A percentile compares a stretch with the other conserved stretches of the same genome.
These are phyloP conservation scores for Talinum fruticosum DNA, from an alignment of 148 eudicot genomes.

Conservation along the genomic window DNA sequence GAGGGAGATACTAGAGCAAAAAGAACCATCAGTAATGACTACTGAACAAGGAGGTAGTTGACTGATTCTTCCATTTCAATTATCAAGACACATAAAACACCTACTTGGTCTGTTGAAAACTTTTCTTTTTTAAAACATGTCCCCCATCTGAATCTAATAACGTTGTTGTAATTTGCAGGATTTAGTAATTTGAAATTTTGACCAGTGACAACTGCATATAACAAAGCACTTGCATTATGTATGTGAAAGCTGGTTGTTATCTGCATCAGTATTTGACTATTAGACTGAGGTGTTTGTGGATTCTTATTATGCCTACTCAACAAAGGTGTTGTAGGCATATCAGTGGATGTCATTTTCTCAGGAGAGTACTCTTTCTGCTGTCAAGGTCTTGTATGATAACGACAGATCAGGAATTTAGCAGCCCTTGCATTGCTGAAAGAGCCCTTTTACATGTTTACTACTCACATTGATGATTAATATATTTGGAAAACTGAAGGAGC, in stretches of 20 bases:
- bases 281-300: background rate
- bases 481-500: slow-evolving; percentile 10
- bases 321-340: slow-evolving; percentile 8
- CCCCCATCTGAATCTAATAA: too few relatives aligned
- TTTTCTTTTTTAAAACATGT: too few relatives aligned
- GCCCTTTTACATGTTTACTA: slow-evolving; percentile 19
- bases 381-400: slow-evolving; percentile 18
- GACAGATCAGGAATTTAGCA: slow-evolving; percentile 14
- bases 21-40: too few relatives aligned
- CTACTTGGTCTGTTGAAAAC: too few relatives aligned
- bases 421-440: slow-evolving; percentile 26
- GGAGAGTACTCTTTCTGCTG: slow-evolving; percentile 4
- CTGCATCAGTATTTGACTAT: background rate
- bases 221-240: too few relatives aligned
- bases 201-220: too few relatives aligned
- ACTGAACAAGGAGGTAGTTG: too few relatives aligned
- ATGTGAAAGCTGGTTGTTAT: background rate
- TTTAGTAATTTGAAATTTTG: too few relatives aligned
- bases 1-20: too few relatives aligned
- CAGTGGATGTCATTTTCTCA: slow-evolving; percentile 5
- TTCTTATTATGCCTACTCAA: background rate
- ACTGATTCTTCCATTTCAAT: too few relatives aligned
- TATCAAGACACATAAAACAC: too few relatives aligned
- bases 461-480: slow-evolving; percentile 8
- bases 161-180: too few relatives aligned